Conservation (phyloP, 2,329 filamentous ascomycete genomes). For the Penicillium sp. region DNA sequence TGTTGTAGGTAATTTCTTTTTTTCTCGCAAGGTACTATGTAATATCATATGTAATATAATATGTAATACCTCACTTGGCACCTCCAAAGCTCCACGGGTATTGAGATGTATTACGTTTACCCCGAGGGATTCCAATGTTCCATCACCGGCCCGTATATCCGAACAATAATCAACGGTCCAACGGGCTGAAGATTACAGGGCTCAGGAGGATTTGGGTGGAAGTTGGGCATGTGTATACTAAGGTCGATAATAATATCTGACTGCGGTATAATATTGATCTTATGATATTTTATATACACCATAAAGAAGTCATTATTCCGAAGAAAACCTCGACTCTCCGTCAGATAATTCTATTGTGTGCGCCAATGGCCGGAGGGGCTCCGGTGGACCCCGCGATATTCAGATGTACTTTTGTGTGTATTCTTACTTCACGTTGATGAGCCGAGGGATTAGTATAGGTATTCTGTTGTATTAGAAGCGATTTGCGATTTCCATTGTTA, state of each 20-base stretch:
- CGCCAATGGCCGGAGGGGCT: slow-evolving; percentile 10
- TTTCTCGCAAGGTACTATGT: not conserved
- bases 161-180: slow-evolving; percentile 3
- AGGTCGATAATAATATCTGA: not conserved
- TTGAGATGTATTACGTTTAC: slow-evolving; percentile 6
- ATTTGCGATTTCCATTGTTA: not conserved
- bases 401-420: not conserved
- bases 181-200: not conserved
- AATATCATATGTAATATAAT: not conserved
- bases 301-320: slow-evolving; percentile 1
- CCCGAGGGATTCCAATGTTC: not conserved
- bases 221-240: not conserved
- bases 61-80: not conserved
- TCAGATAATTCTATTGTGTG: slow-evolving; percentile 13
- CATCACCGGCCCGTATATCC: slow-evolving; percentile 7
- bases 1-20: not conserved
- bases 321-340: not conserved
- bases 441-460: not conserved
- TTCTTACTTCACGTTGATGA: slow-evolving; percentile 4
- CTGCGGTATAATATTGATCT: not conserved
- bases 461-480: not conserved
- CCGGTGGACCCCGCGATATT: slow-evolving; percentile 18
- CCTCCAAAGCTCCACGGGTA: not conserved
- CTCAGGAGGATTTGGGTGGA: not conserved
- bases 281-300: not conserved